These are phyloP conservation scores for Viola odorata DNA, from an alignment of 345 rosid genomes.

Conservation along the genomic window DNA sequence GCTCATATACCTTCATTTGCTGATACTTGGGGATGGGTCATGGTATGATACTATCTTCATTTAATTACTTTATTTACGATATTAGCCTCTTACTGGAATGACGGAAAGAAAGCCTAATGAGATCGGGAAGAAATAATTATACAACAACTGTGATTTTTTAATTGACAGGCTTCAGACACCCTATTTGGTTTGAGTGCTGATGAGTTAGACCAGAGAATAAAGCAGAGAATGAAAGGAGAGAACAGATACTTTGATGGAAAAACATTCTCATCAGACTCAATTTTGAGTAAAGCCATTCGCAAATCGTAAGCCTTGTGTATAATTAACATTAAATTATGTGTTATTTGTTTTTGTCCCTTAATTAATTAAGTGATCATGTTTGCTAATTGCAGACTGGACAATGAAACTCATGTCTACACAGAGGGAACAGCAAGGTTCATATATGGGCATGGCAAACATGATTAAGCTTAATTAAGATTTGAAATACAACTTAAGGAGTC, in stretches of 20 bases:
- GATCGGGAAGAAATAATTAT: no score
- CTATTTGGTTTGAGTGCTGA: slow-evolving; percentile 37
- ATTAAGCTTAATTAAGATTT: slow-evolving; percentile 15
- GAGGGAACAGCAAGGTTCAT: slow-evolving; percentile 59
- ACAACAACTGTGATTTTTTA: not conserved
- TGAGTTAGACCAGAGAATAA: slow-evolving; percentile 43
- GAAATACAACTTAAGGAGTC: slow-evolving; percentile 1
- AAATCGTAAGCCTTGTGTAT: slow-evolving; percentile 32
- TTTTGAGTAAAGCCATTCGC: slow-evolving; percentile 49
- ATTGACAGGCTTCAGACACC: slow-evolving; percentile 46
- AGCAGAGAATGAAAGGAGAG: slow-evolving; percentile 44
- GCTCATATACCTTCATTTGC: slow-evolving; percentile 69
- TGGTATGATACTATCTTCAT: slow-evolving; percentile 29
- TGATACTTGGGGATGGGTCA: slow-evolving; percentile 77
- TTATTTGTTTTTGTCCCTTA: not conserved
- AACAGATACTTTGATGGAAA: slow-evolving; percentile 49
- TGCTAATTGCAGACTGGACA: slow-evolving; percentile 33
- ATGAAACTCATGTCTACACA: slow-evolving; percentile 57
- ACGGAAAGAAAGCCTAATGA: no score
- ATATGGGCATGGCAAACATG: slow-evolving; percentile 49
- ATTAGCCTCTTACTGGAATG: not conserved
- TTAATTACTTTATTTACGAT: not conserved
- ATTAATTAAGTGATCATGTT: not conserved
- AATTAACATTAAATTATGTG: not conserved
- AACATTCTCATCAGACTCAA: slow-evolving; percentile 46